Evolutionary conservation across 306 rosid species (phyloP), one percentile per base, ranked within the genome.

Genomic region (Dicorynia guianensis): DNA sequence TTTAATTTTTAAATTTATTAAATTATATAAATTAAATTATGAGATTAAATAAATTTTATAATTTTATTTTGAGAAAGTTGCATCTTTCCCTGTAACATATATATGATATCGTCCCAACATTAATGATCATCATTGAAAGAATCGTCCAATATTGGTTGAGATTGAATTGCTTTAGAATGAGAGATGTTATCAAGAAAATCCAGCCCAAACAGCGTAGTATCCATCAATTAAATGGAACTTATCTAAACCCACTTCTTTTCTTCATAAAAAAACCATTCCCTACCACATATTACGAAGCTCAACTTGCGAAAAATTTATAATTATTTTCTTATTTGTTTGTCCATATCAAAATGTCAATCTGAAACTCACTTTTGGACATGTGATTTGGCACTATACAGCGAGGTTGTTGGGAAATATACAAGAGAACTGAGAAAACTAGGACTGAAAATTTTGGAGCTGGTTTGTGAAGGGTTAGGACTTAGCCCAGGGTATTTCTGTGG

Each of bases 391-490:
- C 5, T 59, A 47, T 65, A 54, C 80, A 92, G 97, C 11, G 90
- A 92, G 53, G 80, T 86, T 63, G 86, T 87, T 2, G 84, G 84
- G 52, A 33, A 49, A 53, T 88, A 83, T 44, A 40, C 82, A 33
- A 14, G 20, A 39, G 89, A 72, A 76, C 7, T 88, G 55, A 76
- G 63, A 56, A 83, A 80, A 67, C 18, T 93, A 17, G 84, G 69
- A n/a, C 30, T 25, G 25, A 48, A 55, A 75, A 87, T 93, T 6
- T 72, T 93, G 82, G 87, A 87, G 65, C 3, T 88, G 52, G 18
- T 93, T 53, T 69, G 89, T 66, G 89, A 87, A 77, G 96, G 93
- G 3, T 77, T 93, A 74, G 90, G 93, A 65, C 70, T 90, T 0
- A 44, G 42, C 5, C 38, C 25, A 5, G 75, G 48, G 33, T 84